Evolutionary conservation across 352 stramenopile species (phyloP), one percentile per base, ranked within the genome.

Genomic region (Pythium vanterpoolii): DNA sequence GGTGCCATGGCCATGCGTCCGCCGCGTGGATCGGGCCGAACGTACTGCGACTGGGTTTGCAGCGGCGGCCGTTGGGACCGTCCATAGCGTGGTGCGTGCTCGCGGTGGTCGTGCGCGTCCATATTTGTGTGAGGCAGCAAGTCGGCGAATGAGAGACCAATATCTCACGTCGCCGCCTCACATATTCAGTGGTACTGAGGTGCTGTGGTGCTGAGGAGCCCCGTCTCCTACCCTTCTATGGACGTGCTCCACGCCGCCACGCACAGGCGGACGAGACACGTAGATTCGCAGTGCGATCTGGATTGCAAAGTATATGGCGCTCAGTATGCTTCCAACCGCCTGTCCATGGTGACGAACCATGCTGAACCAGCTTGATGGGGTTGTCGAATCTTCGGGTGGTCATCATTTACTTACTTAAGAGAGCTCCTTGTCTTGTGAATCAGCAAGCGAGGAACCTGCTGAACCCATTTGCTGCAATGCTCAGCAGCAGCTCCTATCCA

Each of bases 1-100:
- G 58, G 58, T 19, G 50, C 39, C 58, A 65, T 65, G 26, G 30
- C 27, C 58, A 65, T 59, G 11, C 58, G 48, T 0, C n/a, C 24
- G 27, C 19, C 49, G 5, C 58, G 58, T 18, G 40, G 23, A 13
- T 55, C 42, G 16, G 21, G 24, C 33, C 43, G 31, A 21, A 34
- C 18, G 8, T 31, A 45, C 14, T 55, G 33, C 7, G 28, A 26
- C 28, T 48, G 42, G 5, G n/a, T n/a, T 13, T 38, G 27, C n/a
- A 21, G 26, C 7, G 11, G 44, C 28, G 27, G 27, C 45, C n/a
- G 40, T 9, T 27, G 40, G 40, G 16, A 7, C n/a, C 40, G n/a
- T 26, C 5, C n/a, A 10, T 24, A 46, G 4, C 42, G 46, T 9
- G 18, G 28, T 30, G 46, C 11, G 1, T 6, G n/a, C 30, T 14